phyloP scores from a whole-genome alignment of 2,329 filamentous ascomycete genomes.

The Colletotrichum aenigma region DNA sequence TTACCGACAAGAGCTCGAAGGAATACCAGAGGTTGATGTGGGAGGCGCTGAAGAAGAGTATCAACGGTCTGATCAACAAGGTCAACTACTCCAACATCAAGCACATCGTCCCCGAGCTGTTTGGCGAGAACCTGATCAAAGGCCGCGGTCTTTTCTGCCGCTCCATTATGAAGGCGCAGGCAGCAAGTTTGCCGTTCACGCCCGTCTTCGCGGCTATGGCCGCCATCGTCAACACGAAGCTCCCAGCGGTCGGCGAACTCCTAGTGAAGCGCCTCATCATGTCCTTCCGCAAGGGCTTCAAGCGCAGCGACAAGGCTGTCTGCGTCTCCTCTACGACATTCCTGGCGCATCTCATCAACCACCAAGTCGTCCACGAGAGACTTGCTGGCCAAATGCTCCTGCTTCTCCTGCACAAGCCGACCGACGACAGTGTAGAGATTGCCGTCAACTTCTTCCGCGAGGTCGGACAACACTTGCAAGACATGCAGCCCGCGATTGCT shows the following conservation, averaged over 20 bases:
- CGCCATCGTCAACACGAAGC: constrained; percentile 95
- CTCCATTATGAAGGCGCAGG: constrained; percentile 98
- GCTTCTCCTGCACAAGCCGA: constrained; percentile 91
- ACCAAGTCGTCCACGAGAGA: constrained; percentile 94
- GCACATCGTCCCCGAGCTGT: constrained; percentile 93
- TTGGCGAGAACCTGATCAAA: constrained; percentile 90
- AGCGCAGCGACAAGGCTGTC: constrained; percentile 95
- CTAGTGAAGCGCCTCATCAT: constrained; percentile 84
- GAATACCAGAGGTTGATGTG: constrained; percentile 99
- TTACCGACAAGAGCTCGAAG: constrained; percentile 94
- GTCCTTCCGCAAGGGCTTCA: constrained; percentile 95
- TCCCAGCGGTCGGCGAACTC: constrained; percentile 92
- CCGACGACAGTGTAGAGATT: constrained; percentile 97
- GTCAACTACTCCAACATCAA: constrained; percentile 99
- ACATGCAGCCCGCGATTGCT: constrained; percentile 90
- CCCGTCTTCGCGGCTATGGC: constrained; percentile 96
- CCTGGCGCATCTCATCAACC: constrained; percentile 92
- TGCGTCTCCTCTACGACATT: constrained; percentile 94
- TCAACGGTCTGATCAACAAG: constrained; percentile 99
- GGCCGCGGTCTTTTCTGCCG: constrained; percentile 92
- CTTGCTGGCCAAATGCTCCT: constrained; percentile 90
- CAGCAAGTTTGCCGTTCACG: constrained; percentile 92
- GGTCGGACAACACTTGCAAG: constrained; percentile 91
- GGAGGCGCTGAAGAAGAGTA: constrained; percentile 98
- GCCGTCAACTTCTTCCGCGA: constrained; percentile 92